Conservation (phyloP, 345 rosid genomes). For the Mangifera indica region DNA sequence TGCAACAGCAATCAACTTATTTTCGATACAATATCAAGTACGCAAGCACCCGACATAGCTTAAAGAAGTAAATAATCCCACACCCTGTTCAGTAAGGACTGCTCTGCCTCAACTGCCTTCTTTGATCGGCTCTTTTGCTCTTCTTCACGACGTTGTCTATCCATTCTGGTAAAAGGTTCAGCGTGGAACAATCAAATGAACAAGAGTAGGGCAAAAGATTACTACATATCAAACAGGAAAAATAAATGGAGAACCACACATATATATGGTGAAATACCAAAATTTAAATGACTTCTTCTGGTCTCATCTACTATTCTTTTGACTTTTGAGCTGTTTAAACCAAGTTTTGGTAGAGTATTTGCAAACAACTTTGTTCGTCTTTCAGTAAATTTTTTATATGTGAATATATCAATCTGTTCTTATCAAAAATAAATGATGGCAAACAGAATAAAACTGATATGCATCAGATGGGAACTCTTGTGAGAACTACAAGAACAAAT, state of each 20-base stretch:
- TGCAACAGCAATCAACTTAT: not conserved
- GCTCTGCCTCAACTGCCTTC: constrained; percentile 83
- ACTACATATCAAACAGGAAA: constrained; percentile 1
- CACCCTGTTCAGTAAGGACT: constrained; percentile 74
- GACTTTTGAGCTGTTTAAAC: too few relatives aligned
- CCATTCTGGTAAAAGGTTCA: constrained; percentile 61
- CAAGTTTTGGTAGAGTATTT: too few relatives aligned
- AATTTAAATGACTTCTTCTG: not conserved
- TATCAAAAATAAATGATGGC: not conserved
- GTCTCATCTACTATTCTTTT: too few relatives aligned
- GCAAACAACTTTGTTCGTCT: too few relatives aligned
- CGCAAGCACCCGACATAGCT: constrained; percentile 13
- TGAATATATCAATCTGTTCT: too few relatives aligned
- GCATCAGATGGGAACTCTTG: too few relatives aligned
- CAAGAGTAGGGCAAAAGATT: not conserved
- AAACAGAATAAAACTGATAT: too few relatives aligned
- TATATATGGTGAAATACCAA: not conserved
- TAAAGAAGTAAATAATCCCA: constrained; percentile 20
- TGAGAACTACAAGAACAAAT: too few relatives aligned
- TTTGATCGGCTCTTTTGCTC: constrained; percentile 80
- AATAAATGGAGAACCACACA: not conserved
- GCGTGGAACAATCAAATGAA: not conserved
- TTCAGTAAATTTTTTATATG: too few relatives aligned
- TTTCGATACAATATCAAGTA: not conserved
- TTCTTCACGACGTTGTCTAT: constrained; percentile 96